phyloP scores from a whole-genome alignment of 2,329 filamentous ascomycete species.

The Trichoderma polysporum region DNA sequence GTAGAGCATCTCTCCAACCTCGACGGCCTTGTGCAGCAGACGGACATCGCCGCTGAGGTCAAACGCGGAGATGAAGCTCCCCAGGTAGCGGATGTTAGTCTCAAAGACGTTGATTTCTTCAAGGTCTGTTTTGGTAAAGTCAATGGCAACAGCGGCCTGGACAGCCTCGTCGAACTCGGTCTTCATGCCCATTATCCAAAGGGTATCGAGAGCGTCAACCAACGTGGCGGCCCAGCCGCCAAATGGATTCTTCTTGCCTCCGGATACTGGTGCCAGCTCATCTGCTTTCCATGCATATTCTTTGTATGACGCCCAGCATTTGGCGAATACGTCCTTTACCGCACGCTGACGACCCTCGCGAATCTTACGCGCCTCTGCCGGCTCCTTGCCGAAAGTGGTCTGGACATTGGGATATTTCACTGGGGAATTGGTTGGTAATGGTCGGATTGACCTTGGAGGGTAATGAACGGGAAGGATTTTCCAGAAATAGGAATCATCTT shows the following conservation, averaged over 20 bases:
- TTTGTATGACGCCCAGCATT: constrained; percentile 53
- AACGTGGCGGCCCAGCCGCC: constrained; percentile 59
- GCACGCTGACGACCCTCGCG: constrained; percentile 35
- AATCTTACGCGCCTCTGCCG: constrained; percentile 1
- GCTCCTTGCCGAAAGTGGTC: constrained; percentile 30
- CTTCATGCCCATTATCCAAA: constrained; percentile 61
- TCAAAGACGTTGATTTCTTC: constrained; percentile 52
- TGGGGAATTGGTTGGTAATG: constrained; percentile 33
- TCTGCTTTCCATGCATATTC: constrained; percentile 53
- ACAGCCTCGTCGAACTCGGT: constrained; percentile 57
- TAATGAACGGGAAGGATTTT: constrained; percentile 30
- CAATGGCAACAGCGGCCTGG: constrained; percentile 46
- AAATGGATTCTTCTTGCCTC: constrained; percentile 47
- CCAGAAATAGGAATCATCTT: constrained; percentile 33
- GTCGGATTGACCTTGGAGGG: constrained; percentile 30
- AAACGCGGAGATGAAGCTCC: constrained; percentile 52
- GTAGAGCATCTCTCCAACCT: constrained; percentile 54
- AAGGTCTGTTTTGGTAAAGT: constrained; percentile 47
- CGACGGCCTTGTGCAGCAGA: constrained; percentile 48
- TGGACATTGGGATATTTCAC: constrained; percentile 37
- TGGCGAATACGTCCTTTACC: constrained; percentile 44
- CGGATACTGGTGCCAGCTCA: constrained; percentile 51
- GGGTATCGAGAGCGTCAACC: constrained; percentile 60
- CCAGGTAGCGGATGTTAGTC: constrained; percentile 55
- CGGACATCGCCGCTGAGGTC: constrained; percentile 46